Evolutionary conservation across 306 rosid species (phyloP).

Genomic region (Potentilla sterilis): DNA sequence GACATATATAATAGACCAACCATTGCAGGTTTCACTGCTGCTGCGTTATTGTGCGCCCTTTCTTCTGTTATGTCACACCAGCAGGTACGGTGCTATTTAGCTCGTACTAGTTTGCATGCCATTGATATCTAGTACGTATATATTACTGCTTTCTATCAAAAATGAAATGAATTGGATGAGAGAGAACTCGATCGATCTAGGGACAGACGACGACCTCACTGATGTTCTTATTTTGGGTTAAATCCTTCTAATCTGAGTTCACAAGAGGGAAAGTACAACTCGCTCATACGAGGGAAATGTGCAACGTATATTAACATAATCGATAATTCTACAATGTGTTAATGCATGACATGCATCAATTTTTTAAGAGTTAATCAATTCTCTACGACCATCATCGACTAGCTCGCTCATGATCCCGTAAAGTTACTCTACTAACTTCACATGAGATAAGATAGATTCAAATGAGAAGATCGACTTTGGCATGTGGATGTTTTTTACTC

Average conservation of each 20-base stretch:
- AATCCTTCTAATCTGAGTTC: background rate
- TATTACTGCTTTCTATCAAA: background rate
- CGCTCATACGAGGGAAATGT: no score
- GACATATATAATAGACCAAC: background rate
- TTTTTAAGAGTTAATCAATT: no score
- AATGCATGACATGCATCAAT: no score
- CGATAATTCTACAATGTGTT: no score
- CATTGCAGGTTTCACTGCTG: background rate
- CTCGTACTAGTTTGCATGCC: background rate
- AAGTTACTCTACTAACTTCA: no score
- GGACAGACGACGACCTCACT: background rate
- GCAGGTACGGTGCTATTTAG: background rate
- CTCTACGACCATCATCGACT: no score
- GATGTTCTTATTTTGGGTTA: background rate
- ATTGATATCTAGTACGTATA: background rate
- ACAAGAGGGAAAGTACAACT: background rate
- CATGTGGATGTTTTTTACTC: background rate
- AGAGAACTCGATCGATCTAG: background rate
- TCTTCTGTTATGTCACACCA: constrained; percentile 4
- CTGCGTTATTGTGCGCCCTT: background rate
- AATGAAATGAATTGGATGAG: background rate
- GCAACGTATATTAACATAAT: no score
- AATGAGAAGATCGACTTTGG: background rate
- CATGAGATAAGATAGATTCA: background rate
- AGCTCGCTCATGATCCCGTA: no score